Base-by-base conservation (phyloP, 2,329 filamentous ascomycete species). In the Fusarium aywerte region DNA sequence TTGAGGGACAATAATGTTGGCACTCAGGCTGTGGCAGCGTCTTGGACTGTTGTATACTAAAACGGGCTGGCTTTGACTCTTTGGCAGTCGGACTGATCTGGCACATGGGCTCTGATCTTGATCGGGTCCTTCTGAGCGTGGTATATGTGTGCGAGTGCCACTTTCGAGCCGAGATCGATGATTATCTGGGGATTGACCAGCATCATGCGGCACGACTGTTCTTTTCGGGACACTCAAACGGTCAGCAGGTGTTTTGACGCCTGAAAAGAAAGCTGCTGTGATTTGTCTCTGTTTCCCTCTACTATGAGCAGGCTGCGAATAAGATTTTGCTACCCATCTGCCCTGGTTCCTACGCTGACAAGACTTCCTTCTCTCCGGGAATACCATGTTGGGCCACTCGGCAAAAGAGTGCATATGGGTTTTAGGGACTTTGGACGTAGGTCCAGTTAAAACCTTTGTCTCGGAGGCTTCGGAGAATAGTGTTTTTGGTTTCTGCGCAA, bases 1-100 rank as follows among this genome's bases (percentile, higher is more conserved):
- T 12, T 67, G 58, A 18, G 57, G 49, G 6, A 42, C 52, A 42
- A 67, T 23, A 9, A 55, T 31, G 29, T 58, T 52, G 25, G 44
- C 50, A 39, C 62, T 69, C 7, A 71, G 44, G 33, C 67, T 69
- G 21, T 66, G 67, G 31, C 55, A 33, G 15, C 69, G 66, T 44
- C 36, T 70, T 4, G 45, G 67, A 9, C 15, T 52, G 23, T 50
- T 51, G 6, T 59, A 57, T 15, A 31, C 38, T 9, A 52, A 21
- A 31, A 23, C 27, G 4, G 54, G 52, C 10, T 54, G 53, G 15
- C 42, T 58, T 12, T 54, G 11, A 27, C 55, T 45, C 48, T 40
- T 62, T 11, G 47, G 58, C 13, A 58, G 38, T 35, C 55, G 61
- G 36, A 51, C 25, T 33, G 52, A 48, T 53, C 51, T 36, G 21